These are phyloP conservation scores for Gentiana macrophylla DNA, from an alignment of 257 asterid genomes.

Conservation along the genomic window DNA sequence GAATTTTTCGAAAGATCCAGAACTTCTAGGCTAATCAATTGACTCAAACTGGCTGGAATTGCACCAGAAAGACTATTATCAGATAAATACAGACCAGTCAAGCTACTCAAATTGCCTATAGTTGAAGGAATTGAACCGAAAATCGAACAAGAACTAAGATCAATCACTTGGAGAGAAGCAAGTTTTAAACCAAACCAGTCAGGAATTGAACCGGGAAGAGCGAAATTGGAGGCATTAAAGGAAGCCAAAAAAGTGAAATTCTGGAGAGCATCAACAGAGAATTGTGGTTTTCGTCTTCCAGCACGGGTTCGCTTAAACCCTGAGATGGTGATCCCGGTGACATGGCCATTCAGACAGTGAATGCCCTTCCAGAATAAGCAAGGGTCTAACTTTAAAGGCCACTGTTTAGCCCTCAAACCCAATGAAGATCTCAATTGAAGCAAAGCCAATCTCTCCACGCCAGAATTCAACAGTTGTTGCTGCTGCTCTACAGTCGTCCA, in stretches of 20 bases:
- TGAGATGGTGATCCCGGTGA: slow-evolving; percentile 33
- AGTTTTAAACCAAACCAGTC: slow-evolving; percentile 47
- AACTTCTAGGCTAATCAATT: slow-evolving; percentile 22
- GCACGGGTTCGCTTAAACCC: slow-evolving; percentile 30
- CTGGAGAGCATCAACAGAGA: slow-evolving; percentile 45
- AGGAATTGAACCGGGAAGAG: slow-evolving; percentile 52
- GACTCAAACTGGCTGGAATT: slow-evolving; percentile 46
- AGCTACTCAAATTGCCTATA: slow-evolving; percentile 32
- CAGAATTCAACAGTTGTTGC: slow-evolving; percentile 33
- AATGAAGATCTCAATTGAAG: slow-evolving; percentile 56
- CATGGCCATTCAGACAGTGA: slow-evolving; percentile 35
- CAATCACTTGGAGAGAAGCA: slow-evolving; percentile 41
- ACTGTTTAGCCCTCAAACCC: slow-evolving; percentile 38
- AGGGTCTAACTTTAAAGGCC: slow-evolving; percentile 54
- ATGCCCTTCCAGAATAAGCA: slow-evolving; percentile 71
- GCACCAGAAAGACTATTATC: slow-evolving; percentile 47
- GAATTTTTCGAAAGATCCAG: slow-evolving; percentile 50
- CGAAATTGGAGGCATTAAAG: slow-evolving; percentile 57
- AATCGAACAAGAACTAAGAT: slow-evolving; percentile 58
- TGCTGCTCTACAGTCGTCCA: slow-evolving; percentile 37
- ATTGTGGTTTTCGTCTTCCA: slow-evolving; percentile 32
- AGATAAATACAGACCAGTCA: slow-evolving; percentile 28
- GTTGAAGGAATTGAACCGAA: slow-evolving; percentile 52
- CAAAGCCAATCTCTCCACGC: slow-evolving; percentile 41
- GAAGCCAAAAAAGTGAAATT: slow-evolving; percentile 22